These are phyloP conservation scores for Calamus simplicifolius DNA, from an alignment of 176 grass and related monocot genomes.

Conservation along the genomic window DNA sequence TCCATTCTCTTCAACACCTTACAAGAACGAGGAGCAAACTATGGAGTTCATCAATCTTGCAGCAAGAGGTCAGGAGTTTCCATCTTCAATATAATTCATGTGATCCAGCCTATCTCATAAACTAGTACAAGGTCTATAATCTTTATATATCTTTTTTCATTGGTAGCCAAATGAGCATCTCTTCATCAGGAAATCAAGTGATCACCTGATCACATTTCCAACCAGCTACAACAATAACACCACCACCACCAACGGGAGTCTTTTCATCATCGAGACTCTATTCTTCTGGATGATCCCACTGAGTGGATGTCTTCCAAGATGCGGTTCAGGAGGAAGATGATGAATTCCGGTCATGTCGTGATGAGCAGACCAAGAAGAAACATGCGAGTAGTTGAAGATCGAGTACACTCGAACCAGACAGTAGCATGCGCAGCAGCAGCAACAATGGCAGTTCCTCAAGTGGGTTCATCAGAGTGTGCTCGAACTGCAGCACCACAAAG, in stretches of 20 bases:
- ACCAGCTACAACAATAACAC: conserved; percentile 28
- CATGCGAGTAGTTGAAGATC: conserved; percentile 20
- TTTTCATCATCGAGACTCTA: conserved; percentile 38
- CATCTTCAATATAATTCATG: conserved; percentile 1
- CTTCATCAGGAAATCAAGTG: conserved; percentile 30
- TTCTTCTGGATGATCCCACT: background rate
- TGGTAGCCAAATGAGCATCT: conserved; percentile 48
- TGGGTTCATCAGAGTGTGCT: conserved; percentile 83
- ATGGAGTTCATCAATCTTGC: background rate
- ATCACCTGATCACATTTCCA: conserved; percentile 23
- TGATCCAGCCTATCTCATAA: no score
- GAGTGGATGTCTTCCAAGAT: conserved; percentile 69
- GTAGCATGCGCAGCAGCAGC: conserved; percentile 17
- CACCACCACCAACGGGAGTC: conserved; percentile 42
- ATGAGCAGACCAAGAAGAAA: conserved; percentile 54
- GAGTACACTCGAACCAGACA: background rate
- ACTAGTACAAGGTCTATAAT: no score
- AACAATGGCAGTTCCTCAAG: conserved; percentile 19
- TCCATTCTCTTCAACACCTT: conserved; percentile 48
- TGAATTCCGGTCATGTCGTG: conserved; percentile 11
- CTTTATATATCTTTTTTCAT: conserved; percentile 2
- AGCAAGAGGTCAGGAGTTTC: conserved; percentile 5
- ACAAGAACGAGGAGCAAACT: conserved; percentile 15
- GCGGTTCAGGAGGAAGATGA: conserved; percentile 73
- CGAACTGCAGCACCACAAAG: conserved; percentile 93